Conservation (phyloP, 176 grass and related monocot species). For the Canna indica region DNA sequence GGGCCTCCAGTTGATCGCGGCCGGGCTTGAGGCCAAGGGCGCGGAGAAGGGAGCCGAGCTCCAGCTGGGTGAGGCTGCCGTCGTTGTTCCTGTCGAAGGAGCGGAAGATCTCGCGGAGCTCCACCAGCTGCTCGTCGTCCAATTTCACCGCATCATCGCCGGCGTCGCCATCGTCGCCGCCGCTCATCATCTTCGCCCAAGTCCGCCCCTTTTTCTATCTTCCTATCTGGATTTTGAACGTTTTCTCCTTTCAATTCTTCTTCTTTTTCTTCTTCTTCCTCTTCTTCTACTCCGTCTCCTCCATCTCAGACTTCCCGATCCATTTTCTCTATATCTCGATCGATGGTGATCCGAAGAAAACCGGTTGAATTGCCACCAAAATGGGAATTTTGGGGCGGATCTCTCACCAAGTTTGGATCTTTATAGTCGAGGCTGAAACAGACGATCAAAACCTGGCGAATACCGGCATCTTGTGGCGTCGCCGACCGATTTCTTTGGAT, state of each 20-base stretch:
- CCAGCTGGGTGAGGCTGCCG: slow-evolving; percentile 72
- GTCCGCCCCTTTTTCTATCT: background rate
- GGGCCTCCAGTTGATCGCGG: slow-evolving; percentile 47
- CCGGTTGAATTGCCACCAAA: background rate
- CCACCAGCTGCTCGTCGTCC: slow-evolving; percentile 54
- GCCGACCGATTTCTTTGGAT: background rate
- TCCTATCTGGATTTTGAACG: background rate
- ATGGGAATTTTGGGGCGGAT: background rate
- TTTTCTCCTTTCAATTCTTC: background rate
- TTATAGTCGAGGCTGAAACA: background rate
- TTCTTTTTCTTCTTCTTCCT: background rate
- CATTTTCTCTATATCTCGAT: background rate
- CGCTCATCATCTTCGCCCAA: slow-evolving; percentile 9
- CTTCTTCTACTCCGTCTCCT: no score
- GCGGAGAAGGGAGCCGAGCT: slow-evolving; percentile 69
- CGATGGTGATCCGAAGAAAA: background rate
- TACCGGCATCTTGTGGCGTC: background rate
- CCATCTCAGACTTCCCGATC: background rate
- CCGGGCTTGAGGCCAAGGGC: slow-evolving; percentile 70
- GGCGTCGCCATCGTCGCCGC: background rate
- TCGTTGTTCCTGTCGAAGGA: slow-evolving; percentile 87
- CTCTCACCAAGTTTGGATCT: background rate
- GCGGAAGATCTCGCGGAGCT: slow-evolving; percentile 79
- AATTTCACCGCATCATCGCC: background rate
- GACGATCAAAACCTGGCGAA: background rate